These are phyloP conservation scores for Pleurotus tuber-regium DNA, from an alignment of 768 basidiomycete species.

Conservation along the genomic window DNA sequence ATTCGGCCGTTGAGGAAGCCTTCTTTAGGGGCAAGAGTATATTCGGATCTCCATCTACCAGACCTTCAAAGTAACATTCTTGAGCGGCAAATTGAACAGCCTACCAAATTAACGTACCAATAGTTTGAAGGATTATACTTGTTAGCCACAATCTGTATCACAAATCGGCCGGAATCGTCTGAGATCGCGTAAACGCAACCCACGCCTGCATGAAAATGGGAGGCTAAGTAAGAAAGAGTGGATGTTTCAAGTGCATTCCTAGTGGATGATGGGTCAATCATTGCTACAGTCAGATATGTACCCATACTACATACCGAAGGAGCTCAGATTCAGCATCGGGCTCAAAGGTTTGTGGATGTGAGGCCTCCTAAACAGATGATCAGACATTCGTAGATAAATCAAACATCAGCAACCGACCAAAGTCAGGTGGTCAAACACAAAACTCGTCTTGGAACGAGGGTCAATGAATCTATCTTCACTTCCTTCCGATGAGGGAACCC, in stretches of 20 bases:
- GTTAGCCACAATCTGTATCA: slow-evolving; percentile 88
- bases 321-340: slow-evolving; percentile 65
- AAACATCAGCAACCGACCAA: slow-evolving; percentile 43
- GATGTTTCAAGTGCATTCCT: slow-evolving; percentile 74
- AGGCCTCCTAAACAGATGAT: slow-evolving; percentile 61
- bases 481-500: slow-evolving; percentile 38
- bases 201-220: slow-evolving; percentile 85
- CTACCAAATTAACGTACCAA: slow-evolving; percentile 53
- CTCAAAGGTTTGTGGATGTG: slow-evolving; percentile 64
- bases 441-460: slow-evolving; percentile 74
- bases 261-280: neutral
- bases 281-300: neutral
- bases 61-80: slow-evolving; percentile 56
- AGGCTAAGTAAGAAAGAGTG: slow-evolving; percentile 62
- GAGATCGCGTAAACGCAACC: slow-evolving; percentile 64
- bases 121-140: slow-evolving; percentile 93
- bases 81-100: no score
- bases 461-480: slow-evolving; percentile 77
- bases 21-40: slow-evolving; percentile 65
- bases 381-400: slow-evolving; percentile 11
- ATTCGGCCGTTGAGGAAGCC: slow-evolving; percentile 70
- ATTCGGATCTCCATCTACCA: slow-evolving; percentile 92
- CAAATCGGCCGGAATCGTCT: slow-evolving; percentile 45
- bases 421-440: slow-evolving; percentile 81
- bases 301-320: slow-evolving; percentile 55